phyloP scores from a whole-genome alignment of 2,329 filamentous ascomycete species.

The Acrocalymma vagum region DNA sequence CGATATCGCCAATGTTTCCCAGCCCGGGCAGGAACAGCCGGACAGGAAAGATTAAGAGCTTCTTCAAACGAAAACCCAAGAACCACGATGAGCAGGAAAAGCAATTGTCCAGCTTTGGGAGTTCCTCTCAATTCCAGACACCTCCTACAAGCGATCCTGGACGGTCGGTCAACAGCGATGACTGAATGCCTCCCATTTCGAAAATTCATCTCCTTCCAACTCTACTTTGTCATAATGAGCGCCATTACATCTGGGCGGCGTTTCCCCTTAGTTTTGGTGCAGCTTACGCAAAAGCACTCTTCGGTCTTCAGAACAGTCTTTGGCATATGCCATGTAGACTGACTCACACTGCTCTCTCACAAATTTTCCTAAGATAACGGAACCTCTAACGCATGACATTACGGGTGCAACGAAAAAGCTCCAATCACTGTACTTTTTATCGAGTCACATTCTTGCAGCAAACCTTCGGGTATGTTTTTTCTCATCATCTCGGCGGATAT shows the following conservation, averaged over 20 bases:
- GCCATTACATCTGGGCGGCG: constrained; percentile 27
- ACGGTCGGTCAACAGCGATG: constrained; percentile 43
- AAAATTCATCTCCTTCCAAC: constrained; percentile 5
- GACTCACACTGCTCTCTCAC: constrained; percentile 10
- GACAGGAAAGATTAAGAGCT: constrained; percentile 44
- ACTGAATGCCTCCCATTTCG: constrained; percentile 29
- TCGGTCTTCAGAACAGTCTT: constrained; percentile 8
- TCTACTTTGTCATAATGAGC: constrained; percentile 21
- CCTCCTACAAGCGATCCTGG: constrained; percentile 45
- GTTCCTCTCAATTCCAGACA: constrained; percentile 44
- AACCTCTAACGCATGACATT: constrained; percentile 28
- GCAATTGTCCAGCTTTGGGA: constrained; percentile 44
- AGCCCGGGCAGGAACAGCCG: constrained; percentile 38
- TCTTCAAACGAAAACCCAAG: constrained; percentile 45
- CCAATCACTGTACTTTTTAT: constrained; percentile 24
- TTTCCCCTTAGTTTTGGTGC: constrained; percentile 23
- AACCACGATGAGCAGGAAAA: constrained; percentile 39
- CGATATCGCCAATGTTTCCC: constrained; percentile 27
- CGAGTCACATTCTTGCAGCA: constrained; percentile 14
- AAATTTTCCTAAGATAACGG: constrained; percentile 24
- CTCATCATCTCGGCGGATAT: too few species aligned
- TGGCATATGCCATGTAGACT: not conserved
- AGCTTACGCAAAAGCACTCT: constrained; percentile 28
- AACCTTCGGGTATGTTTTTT: constrained; percentile 30
- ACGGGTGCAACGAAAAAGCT: constrained; percentile 31